Evolutionary conservation across 2,329 filamentous ascomycete genomes (phyloP).

Genomic region (Pseudogymnoascus sp.): DNA sequence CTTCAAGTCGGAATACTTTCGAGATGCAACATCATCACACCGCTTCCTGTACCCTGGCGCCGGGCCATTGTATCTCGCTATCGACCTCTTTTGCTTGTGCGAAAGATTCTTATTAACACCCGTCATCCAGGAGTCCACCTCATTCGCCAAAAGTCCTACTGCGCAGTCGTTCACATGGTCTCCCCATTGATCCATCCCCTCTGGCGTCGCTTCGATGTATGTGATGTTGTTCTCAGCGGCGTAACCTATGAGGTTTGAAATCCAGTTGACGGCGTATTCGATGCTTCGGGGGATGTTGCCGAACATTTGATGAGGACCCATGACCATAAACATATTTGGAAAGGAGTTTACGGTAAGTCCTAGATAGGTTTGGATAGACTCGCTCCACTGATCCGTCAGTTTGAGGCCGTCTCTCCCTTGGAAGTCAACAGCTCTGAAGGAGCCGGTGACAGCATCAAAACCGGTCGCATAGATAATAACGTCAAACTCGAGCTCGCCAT

Average conservation of each 20-base stretch:
- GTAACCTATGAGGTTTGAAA: slow-evolving; percentile 30
- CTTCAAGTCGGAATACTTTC: background rate
- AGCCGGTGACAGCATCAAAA: slow-evolving; percentile 24
- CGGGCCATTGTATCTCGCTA: slow-evolving; percentile 40
- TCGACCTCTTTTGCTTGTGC: slow-evolving; percentile 37
- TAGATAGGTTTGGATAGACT: slow-evolving; percentile 23
- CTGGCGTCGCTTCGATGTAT: slow-evolving; percentile 34
- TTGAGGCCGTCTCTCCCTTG: slow-evolving; percentile 19
- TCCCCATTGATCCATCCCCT: slow-evolving; percentile 36
- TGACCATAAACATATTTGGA: slow-evolving; percentile 32
- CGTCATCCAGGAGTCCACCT: slow-evolving; percentile 48
- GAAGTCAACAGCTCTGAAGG: slow-evolving; percentile 21
- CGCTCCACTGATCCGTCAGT: slow-evolving; percentile 17
- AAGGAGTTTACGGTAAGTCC: slow-evolving; percentile 23
- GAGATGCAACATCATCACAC: slow-evolving; percentile 27
- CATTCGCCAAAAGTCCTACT: slow-evolving; percentile 36
- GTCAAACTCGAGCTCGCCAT: slow-evolving; percentile 26
- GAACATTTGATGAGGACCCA: slow-evolving; percentile 38
- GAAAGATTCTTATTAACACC: slow-evolving; percentile 45
- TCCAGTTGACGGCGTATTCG: slow-evolving; percentile 36
- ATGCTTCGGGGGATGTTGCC: slow-evolving; percentile 37
- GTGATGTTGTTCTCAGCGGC: slow-evolving; percentile 29
- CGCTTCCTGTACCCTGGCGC: slow-evolving; percentile 36
- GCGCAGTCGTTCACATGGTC: slow-evolving; percentile 41
- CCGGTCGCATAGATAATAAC: slow-evolving; percentile 27